Evolutionary conservation across 176 grass and related monocot species (phyloP), one percentile per base, ranked within the genome.

Genomic region (Oryza officinalis): DNA sequence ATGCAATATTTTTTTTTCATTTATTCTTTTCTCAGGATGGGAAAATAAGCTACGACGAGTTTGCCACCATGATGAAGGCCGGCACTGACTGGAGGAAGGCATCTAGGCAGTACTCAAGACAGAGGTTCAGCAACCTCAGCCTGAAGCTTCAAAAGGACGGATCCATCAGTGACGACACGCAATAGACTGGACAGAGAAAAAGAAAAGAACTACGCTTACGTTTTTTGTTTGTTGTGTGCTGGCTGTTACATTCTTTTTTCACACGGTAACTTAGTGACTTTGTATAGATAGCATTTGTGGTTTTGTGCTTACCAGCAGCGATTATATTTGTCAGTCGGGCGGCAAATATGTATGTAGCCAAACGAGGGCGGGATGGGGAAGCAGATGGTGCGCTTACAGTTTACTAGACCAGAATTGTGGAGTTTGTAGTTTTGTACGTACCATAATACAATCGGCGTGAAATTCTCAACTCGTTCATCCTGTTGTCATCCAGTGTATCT

Each of bases 61-160:
- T 97, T 4, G 69, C 91, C 11, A 59, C 86, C 8, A 94, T 97
- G 94, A 97, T 97, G 94, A 97, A 94, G 70, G 85, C 94, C 1
- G 94, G 94, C 63, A 97, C 94, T 27, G 94, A 97, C 86, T 97
- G 94, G 94, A 92, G 94, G 82, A 97, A 97, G 88, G 94, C 94
- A 3, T 97, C 94, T 11, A 83, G 94, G 74, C 94, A 97, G 52
- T 97, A 97, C 85, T 97, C 94, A 0, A 75, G 94, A 41, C 91
- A 97, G 74, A 88, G 94, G 71, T 97, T 97, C 68, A 97, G 65
- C 28, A 97, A 80, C 69, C 84, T 97, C 9, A 97, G 94, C 76
- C 83, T 85, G 76, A 97, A 88, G 67, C 89, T 97, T 40, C 65
- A 84, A 57, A 89, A 90, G 52, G 94, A 97, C 6, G 89, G 85